Conservation (phyloP, 805 yeast genomes). For the Candida namnaoensis region DNA sequence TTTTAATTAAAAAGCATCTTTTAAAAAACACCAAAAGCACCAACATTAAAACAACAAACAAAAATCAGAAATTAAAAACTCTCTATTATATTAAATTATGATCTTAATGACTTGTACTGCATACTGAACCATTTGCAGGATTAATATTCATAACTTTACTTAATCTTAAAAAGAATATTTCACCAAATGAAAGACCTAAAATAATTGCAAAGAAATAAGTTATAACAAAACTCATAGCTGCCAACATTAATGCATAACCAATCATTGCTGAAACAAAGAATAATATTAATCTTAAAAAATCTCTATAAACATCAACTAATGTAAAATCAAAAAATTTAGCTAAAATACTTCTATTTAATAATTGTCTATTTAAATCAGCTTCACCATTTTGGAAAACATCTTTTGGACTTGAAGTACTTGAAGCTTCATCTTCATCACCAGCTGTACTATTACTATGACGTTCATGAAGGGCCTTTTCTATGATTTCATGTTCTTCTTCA, state of each 20-base stretch:
- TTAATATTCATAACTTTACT: conserved; percentile 29
- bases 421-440: neutral
- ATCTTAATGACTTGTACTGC: conserved; percentile 18
- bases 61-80: too few relatives aligned
- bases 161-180: conserved; percentile 58
- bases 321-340: conserved; percentile 28
- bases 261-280: conserved; percentile 57
- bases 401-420: neutral
- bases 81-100: neutral
- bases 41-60: too few relatives aligned
- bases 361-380: neutral
- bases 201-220: conserved; percentile 68
- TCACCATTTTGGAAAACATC: neutral
- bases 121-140: conserved; percentile 14
- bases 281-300: conserved; percentile 44
- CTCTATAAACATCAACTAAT: conserved; percentile 32
- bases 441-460: too few relatives aligned
- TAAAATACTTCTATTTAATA: conserved; percentile 11
- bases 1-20: too few relatives aligned
- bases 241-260: conserved; percentile 70
- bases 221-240: conserved; percentile 62
- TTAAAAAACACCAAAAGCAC: too few relatives aligned
- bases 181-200: conserved; percentile 62
- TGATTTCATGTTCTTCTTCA: conserved; percentile 52
- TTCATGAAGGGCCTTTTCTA: conserved; percentile 11